Conservation (phyloP, 2,329 filamentous ascomycete genomes). For the Scortechinia acanthostroma region DNA sequence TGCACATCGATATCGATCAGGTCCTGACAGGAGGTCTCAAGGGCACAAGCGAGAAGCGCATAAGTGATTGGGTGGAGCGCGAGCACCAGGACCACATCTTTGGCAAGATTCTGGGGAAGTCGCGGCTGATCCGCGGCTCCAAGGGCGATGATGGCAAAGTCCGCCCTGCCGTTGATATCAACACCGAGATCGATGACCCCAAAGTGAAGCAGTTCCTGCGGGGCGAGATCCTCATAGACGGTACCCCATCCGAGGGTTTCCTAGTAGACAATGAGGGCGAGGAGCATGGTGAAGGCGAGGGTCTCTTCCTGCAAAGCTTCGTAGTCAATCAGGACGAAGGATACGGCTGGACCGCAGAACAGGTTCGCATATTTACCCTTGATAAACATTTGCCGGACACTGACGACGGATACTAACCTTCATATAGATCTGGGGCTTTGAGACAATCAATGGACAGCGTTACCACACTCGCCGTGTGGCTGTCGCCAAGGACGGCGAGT, state of each 20-base stretch:
- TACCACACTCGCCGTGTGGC: conserved; percentile 26
- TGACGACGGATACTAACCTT: neutral
- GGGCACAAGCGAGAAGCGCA: conserved; percentile 47
- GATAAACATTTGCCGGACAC: neutral
- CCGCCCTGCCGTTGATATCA: conserved; percentile 20
- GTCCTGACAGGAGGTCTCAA: conserved; percentile 54
- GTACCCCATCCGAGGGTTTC: conserved; percentile 38
- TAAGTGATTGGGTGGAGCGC: conserved; percentile 42
- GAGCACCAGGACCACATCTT: conserved; percentile 56
- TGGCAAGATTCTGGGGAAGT: conserved; percentile 42
- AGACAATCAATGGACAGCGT: conserved; percentile 26
- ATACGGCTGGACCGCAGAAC: conserved; percentile 42
- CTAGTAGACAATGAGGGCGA: conserved; percentile 31
- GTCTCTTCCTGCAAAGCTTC: conserved; percentile 35
- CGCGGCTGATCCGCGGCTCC: conserved; percentile 25
- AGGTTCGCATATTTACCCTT: conserved; percentile 18
- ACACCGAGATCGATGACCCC: conserved; percentile 24
- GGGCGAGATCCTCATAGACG: conserved; percentile 19
- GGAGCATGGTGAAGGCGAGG: conserved; percentile 28
- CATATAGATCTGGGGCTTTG: conserved; percentile 31
- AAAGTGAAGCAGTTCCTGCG: neutral
- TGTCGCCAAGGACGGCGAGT: conserved; percentile 24
- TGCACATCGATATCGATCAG: conserved; percentile 51
- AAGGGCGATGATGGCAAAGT: conserved; percentile 21
- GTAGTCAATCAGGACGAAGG: conserved; percentile 31